phyloP scores from a whole-genome alignment of 177 flowering plant species.

The Telopea speciosissima region DNA sequence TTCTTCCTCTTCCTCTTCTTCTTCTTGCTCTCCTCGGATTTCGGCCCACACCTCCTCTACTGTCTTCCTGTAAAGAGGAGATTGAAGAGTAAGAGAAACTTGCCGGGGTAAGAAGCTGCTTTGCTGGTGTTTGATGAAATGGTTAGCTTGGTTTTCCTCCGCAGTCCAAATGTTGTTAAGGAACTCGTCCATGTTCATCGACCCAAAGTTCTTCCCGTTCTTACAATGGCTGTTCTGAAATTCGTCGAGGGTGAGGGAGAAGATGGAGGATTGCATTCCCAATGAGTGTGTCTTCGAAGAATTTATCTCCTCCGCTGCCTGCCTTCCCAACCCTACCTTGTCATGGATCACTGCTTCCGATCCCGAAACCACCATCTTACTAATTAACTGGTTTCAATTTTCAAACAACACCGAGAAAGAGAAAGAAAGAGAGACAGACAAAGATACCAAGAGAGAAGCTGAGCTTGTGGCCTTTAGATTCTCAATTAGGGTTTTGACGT shows the following conservation, averaged over 20 bases:
- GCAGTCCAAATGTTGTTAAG: conserved; percentile 93
- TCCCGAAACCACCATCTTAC: conserved; percentile 34
- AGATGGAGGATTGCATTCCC: conserved; percentile 80
- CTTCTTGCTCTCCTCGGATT: conserved; percentile 42
- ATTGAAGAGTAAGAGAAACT: conserved; percentile 62
- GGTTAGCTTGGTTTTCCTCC: conserved; percentile 60
- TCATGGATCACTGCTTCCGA: conserved; percentile 31
- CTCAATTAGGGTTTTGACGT: too few relatives aligned
- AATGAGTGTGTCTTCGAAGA: conserved; percentile 13
- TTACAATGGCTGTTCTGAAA: conserved; percentile 68
- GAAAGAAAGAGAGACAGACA: too few relatives aligned
- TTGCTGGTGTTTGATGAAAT: too few relatives aligned
- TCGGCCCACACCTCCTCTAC: conserved; percentile 95
- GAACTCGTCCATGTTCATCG: conserved; percentile 97
- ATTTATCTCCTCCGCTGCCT: conserved; percentile 12
- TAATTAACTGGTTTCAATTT: too few relatives aligned
- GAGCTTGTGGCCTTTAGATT: too few relatives aligned
- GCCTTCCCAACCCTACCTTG: conserved; percentile 33
- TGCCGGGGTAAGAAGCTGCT: conserved; percentile 58
- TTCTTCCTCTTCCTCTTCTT: conserved; percentile 21
- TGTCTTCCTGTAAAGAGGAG: conserved; percentile 62
- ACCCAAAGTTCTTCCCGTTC: conserved; percentile 73
- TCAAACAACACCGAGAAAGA: too few relatives aligned
- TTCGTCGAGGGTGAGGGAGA: conserved; percentile 86
- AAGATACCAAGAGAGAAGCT: too few relatives aligned